Conservation (phyloP, 129 eudicot species). For the Pittosporum tobira region DNA sequence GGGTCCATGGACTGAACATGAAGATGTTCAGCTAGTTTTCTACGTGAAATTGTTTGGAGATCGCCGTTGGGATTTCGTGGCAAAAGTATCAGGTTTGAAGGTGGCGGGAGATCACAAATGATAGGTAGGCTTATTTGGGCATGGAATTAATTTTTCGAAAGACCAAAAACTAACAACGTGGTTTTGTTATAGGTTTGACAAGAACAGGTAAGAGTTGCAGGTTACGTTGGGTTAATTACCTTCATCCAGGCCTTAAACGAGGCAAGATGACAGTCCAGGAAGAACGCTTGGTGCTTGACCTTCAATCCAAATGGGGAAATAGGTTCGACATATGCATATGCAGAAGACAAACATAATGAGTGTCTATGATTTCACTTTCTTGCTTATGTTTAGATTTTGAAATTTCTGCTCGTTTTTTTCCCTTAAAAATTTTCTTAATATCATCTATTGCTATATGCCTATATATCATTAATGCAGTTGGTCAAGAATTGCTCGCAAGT, state of each 20-base stretch:
- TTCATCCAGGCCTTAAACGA: constrained; percentile 81
- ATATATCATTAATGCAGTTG: constrained; percentile 48
- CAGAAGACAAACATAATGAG: background rate
- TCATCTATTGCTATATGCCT: background rate
- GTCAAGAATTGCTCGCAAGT: constrained; percentile 81
- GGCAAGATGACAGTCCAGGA: constrained; percentile 94
- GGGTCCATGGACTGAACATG: constrained; percentile 93
- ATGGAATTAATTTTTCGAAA: constrained; percentile 17
- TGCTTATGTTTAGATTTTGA: no score
- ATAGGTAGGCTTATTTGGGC: constrained; percentile 39
- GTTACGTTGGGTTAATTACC: constrained; percentile 93
- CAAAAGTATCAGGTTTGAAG: constrained; percentile 98
- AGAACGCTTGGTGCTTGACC: constrained; percentile 71
- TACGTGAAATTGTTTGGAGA: constrained; percentile 75
- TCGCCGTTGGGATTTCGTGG: constrained; percentile 90
- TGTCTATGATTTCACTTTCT: no score
- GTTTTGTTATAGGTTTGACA: constrained; percentile 63
- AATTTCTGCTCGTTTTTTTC: no score
- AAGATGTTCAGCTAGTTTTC: constrained; percentile 60
- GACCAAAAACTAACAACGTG: constrained; percentile 15
- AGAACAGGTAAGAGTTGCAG: constrained; percentile 98
- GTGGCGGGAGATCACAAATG: constrained; percentile 91
- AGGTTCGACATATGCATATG: constrained; percentile 33
- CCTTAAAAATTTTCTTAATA: no score
- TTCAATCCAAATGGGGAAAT: constrained; percentile 92